Evolutionary conservation across 2,329 filamentous ascomycete species (phyloP).

Genomic region (Penicillium sp.): DNA sequence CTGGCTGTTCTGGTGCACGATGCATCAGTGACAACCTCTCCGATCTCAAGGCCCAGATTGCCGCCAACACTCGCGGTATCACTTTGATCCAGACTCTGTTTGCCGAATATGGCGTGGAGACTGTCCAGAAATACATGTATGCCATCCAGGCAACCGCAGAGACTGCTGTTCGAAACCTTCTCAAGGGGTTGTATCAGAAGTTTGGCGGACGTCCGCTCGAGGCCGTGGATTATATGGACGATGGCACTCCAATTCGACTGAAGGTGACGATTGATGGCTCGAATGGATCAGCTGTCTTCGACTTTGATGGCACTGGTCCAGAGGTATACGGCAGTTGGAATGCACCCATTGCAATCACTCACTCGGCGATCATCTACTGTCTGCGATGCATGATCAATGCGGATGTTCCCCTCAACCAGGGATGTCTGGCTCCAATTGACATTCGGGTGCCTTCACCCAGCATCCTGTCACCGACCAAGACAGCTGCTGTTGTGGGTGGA

Average conservation of each 20-base stretch:
- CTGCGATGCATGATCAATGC: slow-evolving; percentile 72
- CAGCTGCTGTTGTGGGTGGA: slow-evolving; percentile 74
- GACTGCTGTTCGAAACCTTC: slow-evolving; percentile 64
- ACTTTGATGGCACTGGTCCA: slow-evolving; percentile 71
- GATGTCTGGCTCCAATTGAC: slow-evolving; percentile 70
- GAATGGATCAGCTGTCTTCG: slow-evolving; percentile 70
- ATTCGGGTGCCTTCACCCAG: slow-evolving; percentile 64
- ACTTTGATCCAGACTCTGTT: slow-evolving; percentile 69
- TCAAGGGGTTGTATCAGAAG: slow-evolving; percentile 64
- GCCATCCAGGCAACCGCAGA: slow-evolving; percentile 79
- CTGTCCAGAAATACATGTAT: slow-evolving; percentile 78
- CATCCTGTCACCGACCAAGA: slow-evolving; percentile 69
- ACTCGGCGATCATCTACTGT: slow-evolving; percentile 81
- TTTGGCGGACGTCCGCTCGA: slow-evolving; percentile 67
- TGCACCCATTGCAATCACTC: slow-evolving; percentile 74
- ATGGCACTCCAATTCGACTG: slow-evolving; percentile 71
- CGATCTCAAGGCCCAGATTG: slow-evolving; percentile 80
- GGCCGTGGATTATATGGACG: slow-evolving; percentile 80
- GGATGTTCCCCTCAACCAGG: slow-evolving; percentile 82
- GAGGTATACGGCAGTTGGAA: slow-evolving; percentile 79
- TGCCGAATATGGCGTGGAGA: slow-evolving; percentile 68
- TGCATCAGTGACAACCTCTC: slow-evolving; percentile 79
- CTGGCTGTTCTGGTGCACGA: slow-evolving; percentile 71
- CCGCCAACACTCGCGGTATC: slow-evolving; percentile 81
- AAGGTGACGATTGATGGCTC: slow-evolving; percentile 68